Base-by-base conservation (phyloP, 225 moss, liverwort and hornwort species). In the Bryum argenteum region DNA sequence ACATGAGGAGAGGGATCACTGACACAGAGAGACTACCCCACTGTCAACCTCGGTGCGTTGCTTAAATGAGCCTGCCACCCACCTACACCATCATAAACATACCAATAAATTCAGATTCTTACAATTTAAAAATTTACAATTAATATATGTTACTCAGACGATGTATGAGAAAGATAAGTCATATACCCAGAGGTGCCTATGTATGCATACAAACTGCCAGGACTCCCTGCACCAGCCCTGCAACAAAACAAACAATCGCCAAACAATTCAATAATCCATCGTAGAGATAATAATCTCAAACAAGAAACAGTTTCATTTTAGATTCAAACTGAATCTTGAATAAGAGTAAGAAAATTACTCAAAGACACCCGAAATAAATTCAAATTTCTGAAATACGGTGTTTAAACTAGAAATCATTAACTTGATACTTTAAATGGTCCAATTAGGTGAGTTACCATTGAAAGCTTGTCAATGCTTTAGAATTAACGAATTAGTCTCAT, bases 11-110 rank as follows among this genome's bases (percentile, higher is more conserved):
- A 61, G 16, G 54, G 73, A 65, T 69, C 71, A 58, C 71, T 61
- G 37, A 71, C 53, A 81, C 71, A 63, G 41, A 67, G 61, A 58
- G 59, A 52, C n/a, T 79, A 83, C 79, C 77, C 22, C 55, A 51
- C 26, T 77, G 66, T 71, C 61, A 65, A 70, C 62, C 70, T 9
- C 59, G 17, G 61, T 26, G 60, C 63, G 50, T 50, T 65, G 79
- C 15, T 60, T 65, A 71, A 95, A 94, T 67, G 95, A 92, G 66
- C 95, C 95, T 50, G 92, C 92, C 72, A 95, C 92, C 95, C 95
- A 95, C 77, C 92, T 92, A 64, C 73, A 77, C 14, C 61, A 79
- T 67, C 71, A 63, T 65, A 72, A 28, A 33, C 23, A 45, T 54
- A 24, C 11, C 21, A 61, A n/a, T 43, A 81, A 48, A 48, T 48